Evolutionary conservation across 2,329 filamentous ascomycete species (phyloP), one percentile per base, ranked within the genome.

Genomic region (Talaromyces sp.): DNA sequence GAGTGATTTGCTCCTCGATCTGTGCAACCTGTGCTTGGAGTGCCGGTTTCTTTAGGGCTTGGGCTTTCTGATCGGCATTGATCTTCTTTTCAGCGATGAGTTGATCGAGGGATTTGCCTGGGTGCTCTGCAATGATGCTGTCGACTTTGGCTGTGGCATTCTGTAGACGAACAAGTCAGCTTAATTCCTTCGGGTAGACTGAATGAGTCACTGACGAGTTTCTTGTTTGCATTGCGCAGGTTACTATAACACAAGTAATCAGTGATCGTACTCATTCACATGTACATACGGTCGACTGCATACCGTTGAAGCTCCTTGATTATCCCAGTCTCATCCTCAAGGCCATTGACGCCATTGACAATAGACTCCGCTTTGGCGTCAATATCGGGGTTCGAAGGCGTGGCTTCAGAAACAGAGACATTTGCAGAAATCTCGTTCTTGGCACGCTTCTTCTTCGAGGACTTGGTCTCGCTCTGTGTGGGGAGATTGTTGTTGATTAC

Each of bases 151-250:
- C 75, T 68, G 83, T 84, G 61, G 80, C 80, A 68, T 84, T 83
- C 83, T 86, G 66, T 23, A 55, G 42, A 35, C 31, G 39, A 40
- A 14, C 2, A 12, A 54, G n/a, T 54, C 31, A 54, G 23, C 23
- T 25, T 50, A 12, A 23, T 35, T 54, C 28, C 1, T 35, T 52
- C 3, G 16, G 3, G n/a, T 33, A 61, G 62, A 18, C 18, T 14
- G 25, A 35, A 39, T 23, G 33, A 56, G 44, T 46, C 39, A 81
- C 90, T 80, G 79, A 96, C 91, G 71, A 98, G 88, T 81, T 97
- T 97, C 85, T 97, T 98, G 82, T 88, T 90, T 72, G 95, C 81
- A 77, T 95, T 96, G 73, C 93, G 92, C 70, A 97, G 90, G 77
- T 86, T 92, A 83, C 92, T 96, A 65, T 50, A 64, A 9, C 18